A percentile compares a stretch with the other conserved stretches of the same genome.
phyloP scores from a whole-genome alignment of 2,329 filamentous ascomycete genomes.

The Mariannaea sp. region DNA sequence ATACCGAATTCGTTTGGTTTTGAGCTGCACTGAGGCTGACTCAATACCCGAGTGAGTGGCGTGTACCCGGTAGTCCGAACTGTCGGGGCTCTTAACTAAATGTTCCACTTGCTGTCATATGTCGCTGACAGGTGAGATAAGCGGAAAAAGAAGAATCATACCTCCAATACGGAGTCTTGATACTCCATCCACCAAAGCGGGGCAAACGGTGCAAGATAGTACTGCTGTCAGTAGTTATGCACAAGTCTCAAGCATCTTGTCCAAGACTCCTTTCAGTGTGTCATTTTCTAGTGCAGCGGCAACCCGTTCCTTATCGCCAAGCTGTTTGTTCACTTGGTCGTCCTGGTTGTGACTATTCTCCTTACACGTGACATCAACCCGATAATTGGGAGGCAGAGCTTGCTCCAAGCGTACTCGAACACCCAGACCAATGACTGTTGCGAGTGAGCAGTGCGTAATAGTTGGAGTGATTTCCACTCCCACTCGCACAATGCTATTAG shows the following conservation, averaged over 20 bases:
- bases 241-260: constrained; percentile 93
- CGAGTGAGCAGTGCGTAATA: constrained; percentile 94
- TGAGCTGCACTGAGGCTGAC: too few relatives aligned
- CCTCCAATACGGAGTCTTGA: not conserved
- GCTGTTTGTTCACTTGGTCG: constrained; percentile 95
- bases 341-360: constrained; percentile 94
- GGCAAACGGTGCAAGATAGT: not conserved
- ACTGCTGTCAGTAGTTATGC: constrained; percentile 48
- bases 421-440: constrained; percentile 93
- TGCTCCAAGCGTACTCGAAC: constrained; percentile 91
- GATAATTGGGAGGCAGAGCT: constrained; percentile 86
- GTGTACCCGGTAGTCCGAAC: not conserved
- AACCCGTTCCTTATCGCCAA: constrained; percentile 95
- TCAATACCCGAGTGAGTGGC: not conserved
- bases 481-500: constrained; percentile 69
- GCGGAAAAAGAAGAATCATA: not conserved
- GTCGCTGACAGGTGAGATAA: too few relatives aligned
- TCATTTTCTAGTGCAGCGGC: constrained; percentile 94
- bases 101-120: too few relatives aligned
- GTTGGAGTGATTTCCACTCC: constrained; percentile 92
- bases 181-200: constrained; percentile 3
- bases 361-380: constrained; percentile 92
- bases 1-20: constrained; percentile 10
- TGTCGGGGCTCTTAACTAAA: too few relatives aligned
- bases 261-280: constrained; percentile 82